These are phyloP conservation scores for Plasmodium gallinaceum DNA, from an alignment of 169 alveolate species.

Conservation along the genomic window DNA sequence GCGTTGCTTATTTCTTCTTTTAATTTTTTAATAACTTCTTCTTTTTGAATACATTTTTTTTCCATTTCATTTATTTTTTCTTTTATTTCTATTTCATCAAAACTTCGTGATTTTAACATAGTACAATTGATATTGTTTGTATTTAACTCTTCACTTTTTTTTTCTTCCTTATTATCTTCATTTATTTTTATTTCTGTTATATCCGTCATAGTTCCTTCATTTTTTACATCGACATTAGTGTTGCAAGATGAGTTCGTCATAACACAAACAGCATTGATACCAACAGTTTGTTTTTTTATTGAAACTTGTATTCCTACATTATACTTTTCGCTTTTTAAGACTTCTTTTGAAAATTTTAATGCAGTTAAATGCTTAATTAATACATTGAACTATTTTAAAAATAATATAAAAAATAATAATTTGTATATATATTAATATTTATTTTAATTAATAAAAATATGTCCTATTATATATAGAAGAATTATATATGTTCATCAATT, in stretches of 20 bases:
- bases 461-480: background rate
- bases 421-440: background rate
- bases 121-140: background rate
- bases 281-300: conserved; percentile 33
- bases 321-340: background rate
- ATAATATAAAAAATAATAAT: background rate
- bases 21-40: conserved; percentile 49
- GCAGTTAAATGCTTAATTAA: conserved; percentile 55
- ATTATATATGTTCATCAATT: background rate
- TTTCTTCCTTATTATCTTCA: background rate
- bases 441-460: too few relatives aligned
- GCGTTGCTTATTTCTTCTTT: conserved; percentile 62
- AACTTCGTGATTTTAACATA: background rate
- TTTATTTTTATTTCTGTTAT: background rate
- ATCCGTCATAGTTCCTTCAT: conserved; percentile 15
- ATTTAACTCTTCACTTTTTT: background rate
- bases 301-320: conserved; percentile 37
- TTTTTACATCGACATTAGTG: conserved; percentile 26
- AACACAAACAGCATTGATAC: conserved; percentile 54
- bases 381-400: conserved; percentile 43
- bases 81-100: conserved; percentile 34
- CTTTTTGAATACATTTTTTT: conserved; percentile 7
- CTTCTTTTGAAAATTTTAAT: conserved; percentile 8
- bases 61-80: conserved; percentile 22
- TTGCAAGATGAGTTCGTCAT: conserved; percentile 43